These are phyloP conservation scores for Apiospora hydei DNA, from an alignment of 2,329 filamentous ascomycete species.

Conservation along the genomic window DNA sequence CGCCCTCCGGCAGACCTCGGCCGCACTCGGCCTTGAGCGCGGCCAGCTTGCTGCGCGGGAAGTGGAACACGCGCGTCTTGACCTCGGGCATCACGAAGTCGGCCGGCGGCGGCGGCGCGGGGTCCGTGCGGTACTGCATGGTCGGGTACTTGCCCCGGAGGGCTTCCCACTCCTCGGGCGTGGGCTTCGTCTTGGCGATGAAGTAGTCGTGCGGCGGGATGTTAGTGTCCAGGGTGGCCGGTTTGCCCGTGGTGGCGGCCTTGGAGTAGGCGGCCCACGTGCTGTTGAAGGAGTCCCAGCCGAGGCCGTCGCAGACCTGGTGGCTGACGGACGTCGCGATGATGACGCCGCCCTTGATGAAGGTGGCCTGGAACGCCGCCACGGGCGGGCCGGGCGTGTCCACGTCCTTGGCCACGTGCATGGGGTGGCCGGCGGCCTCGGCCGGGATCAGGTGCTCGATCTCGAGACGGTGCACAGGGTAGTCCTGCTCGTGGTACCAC, in stretches of 20 bases:
- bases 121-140: conserved; percentile 6
- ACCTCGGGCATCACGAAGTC: conserved; percentile 21
- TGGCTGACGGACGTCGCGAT: conserved; percentile 15
- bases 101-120: conserved; percentile 5
- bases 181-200: not conserved
- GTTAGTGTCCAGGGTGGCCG: not conserved
- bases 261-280: conserved; percentile 22
- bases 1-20: not conserved
- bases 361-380: conserved; percentile 21
- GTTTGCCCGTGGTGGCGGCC: not conserved
- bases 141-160: conserved; percentile 18
- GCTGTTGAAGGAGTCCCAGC: conserved; percentile 7
- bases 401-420: conserved; percentile 12
- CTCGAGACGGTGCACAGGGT: not conserved
- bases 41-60: not conserved
- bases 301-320: conserved; percentile 22
- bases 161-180: not conserved
- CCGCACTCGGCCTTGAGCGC: conserved; percentile 22
- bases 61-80: conserved; percentile 23
- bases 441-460: conserved; percentile 7
- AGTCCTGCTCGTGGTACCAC: not conserved
- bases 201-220: conserved; percentile 13
- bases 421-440: conserved; percentile 10
- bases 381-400: conserved; percentile 16
- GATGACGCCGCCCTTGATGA: conserved; percentile 20